Evolutionary conservation across 1,284 basidiomycete species (phyloP), one percentile per base, ranked within the genome.

Genomic region (Pascua guehoae): DNA sequence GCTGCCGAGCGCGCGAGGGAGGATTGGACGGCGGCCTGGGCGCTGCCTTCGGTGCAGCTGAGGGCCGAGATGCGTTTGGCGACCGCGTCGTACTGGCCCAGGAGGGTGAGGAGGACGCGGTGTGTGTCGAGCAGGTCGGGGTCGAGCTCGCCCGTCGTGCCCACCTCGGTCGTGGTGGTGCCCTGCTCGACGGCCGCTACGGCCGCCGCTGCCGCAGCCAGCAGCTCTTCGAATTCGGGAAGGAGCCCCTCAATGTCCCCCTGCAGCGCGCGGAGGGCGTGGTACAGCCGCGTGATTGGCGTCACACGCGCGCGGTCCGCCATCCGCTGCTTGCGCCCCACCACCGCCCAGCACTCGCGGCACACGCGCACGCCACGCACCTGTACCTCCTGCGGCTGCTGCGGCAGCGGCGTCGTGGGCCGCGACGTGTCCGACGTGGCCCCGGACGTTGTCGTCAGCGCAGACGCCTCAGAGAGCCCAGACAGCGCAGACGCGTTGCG

Each of bases 41-140:
- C 88, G 57, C 85, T 85, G 1, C 85, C 86, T 2, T 81, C 77
- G 2, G 81, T 81, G 24, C 79, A 85, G 0, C 88, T 87, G 17
- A 95, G 76, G 58, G 79, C 81, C 51, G 85, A 84, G 65, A 98
- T 89, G 39, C 87, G 86, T 71, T 94, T 95, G 0, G 91, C 84
- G 5, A 97, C 78, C 46, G 85, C 84, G 68, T 98, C 95, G 74
- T 97, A 98, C 56, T 88, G 86, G 8, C 86, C 82, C 73, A 96
- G 92, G 2, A 88, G 84, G 47, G 89, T 86, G 9, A 96, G 75
- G 11, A 97, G 82, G 15, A 85, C 84, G 69, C 91, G 93, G 56
- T 92, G 84, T 0, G 85, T 82, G 3, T 81, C 80, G 11, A 86
- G 81, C 2, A 87, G 87, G 70, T 91, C 72, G n/a, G 50, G 45